Conservation (phyloP, 257 asterid species). For the Solanum lycopersicoides region DNA sequence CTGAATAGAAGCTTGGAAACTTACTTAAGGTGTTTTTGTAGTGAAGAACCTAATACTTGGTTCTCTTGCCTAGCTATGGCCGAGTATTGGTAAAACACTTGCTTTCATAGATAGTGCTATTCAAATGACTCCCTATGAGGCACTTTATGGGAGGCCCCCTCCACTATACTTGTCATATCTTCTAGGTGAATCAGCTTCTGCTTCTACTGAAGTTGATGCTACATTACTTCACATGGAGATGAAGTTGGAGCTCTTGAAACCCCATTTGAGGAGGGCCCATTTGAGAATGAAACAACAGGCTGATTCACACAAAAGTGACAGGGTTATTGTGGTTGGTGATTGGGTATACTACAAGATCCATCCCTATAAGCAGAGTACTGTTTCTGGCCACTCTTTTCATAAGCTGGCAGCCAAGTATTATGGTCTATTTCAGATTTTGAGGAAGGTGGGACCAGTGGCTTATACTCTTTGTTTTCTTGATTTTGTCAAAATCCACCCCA, state of each 20-base stretch:
- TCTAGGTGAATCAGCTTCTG: neutral
- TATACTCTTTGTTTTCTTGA: neutral
- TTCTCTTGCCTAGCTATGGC: too few species aligned
- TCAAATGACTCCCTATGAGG: neutral
- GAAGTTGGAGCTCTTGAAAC: too few species aligned
- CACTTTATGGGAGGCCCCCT: rapidly evolving
- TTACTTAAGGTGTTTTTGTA: neutral
- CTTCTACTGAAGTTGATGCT: neutral
- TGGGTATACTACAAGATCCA: neutral
- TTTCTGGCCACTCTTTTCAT: neutral
- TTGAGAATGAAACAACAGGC: neutral
- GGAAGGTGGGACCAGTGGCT: neutral
- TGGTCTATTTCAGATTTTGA: neutral
- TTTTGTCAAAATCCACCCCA: neutral
- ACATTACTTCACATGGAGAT: neutral
- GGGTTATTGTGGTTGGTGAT: neutral
- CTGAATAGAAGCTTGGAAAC: neutral
- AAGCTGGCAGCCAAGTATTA: neutral
- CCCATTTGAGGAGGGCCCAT: too few species aligned
- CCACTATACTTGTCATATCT: too few species aligned
- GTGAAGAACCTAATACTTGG: neutral
- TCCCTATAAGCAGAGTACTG: neutral
- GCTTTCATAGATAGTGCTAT: too few species aligned
- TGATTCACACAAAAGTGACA: neutral
- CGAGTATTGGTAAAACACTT: too few species aligned